phyloP scores from a whole-genome alignment of 169 alveolate genomes.

The Cryptosporidium viatorum region DNA sequence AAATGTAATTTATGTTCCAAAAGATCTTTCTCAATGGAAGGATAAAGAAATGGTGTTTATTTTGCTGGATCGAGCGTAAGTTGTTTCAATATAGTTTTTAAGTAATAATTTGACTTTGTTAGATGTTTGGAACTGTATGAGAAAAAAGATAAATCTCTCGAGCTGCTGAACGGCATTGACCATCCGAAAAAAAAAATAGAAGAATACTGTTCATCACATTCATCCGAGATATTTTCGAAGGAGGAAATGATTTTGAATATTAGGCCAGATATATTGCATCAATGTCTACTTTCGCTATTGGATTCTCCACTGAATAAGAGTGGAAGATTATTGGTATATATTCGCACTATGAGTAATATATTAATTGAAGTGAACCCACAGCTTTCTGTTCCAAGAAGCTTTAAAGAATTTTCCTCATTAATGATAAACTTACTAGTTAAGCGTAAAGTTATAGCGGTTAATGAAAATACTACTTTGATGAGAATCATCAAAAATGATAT shows the following conservation, averaged over 20 bases:
- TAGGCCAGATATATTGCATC: slow-evolving; percentile 90
- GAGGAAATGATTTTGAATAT: slow-evolving; percentile 81
- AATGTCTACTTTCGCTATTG: slow-evolving; percentile 86
- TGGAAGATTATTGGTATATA: slow-evolving; percentile 83
- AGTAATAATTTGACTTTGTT: background rate
- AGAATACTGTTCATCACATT: slow-evolving; percentile 21
- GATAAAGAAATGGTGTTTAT: slow-evolving; percentile 16
- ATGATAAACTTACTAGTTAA: slow-evolving; percentile 85
- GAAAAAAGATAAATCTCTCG: slow-evolving; percentile 37
- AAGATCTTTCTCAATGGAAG: slow-evolving; percentile 47
- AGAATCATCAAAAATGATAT: slow-evolving; percentile 86
- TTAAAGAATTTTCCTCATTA: slow-evolving; percentile 84
- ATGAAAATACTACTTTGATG: slow-evolving; percentile 81
- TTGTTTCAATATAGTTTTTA: background rate
- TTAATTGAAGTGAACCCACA: slow-evolving; percentile 89
- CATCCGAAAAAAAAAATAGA: slow-evolving; percentile 68
- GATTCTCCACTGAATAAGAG: slow-evolving; percentile 87
- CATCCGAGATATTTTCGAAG: slow-evolving; percentile 25
- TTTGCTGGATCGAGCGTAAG: slow-evolving; percentile 72
- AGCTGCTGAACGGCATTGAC: slow-evolving; percentile 74
- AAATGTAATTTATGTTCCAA: slow-evolving; percentile 59
- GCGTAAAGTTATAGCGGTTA: slow-evolving; percentile 84
- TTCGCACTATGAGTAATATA: slow-evolving; percentile 86
- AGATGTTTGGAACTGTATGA: slow-evolving; percentile 58
- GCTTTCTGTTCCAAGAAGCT: slow-evolving; percentile 87